Evolutionary conservation across 2,329 filamentous ascomycete species (phyloP).

Genomic region (Stenocarpella maydis): DNA sequence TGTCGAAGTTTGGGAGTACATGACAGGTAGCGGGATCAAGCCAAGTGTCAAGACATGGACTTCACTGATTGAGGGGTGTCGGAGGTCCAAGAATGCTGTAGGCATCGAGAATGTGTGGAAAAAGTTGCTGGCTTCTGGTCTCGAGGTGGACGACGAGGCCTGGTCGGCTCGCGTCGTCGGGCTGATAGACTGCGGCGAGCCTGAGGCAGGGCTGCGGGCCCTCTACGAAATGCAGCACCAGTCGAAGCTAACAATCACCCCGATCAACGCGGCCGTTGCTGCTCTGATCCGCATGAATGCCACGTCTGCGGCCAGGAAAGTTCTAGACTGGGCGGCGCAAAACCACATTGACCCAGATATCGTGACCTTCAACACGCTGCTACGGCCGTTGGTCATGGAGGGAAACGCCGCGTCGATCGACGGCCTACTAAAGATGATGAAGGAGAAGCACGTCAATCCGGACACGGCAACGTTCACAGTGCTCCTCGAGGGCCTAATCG

Average conservation of each 20-base stretch:
- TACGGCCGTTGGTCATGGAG: slow-evolving; percentile 64
- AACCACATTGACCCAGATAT: slow-evolving; percentile 65
- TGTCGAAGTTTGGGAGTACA: slow-evolving; percentile 50
- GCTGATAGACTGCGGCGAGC: slow-evolving; percentile 64
- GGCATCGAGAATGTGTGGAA: slow-evolving; percentile 74
- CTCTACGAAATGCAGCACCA: slow-evolving; percentile 70
- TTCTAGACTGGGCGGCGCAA: slow-evolving; percentile 67
- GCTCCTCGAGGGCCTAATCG: slow-evolving; percentile 68
- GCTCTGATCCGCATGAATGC: slow-evolving; percentile 63
- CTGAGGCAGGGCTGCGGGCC: slow-evolving; percentile 66
- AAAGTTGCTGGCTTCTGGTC: slow-evolving; percentile 64
- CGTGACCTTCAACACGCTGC: slow-evolving; percentile 73
- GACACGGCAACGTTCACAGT: slow-evolving; percentile 78
- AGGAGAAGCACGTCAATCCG: slow-evolving; percentile 59
- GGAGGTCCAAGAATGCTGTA: slow-evolving; percentile 63
- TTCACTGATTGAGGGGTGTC: slow-evolving; percentile 76
- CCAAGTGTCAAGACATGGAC: slow-evolving; percentile 75
- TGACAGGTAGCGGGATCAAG: slow-evolving; percentile 57
- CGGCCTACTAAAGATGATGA: slow-evolving; percentile 67
- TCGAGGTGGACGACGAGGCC: slow-evolving; percentile 68
- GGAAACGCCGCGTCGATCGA: slow-evolving; percentile 58
- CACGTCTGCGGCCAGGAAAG: slow-evolving; percentile 56
- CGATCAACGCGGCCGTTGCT: slow-evolving; percentile 75
- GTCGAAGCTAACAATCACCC: slow-evolving; percentile 52
- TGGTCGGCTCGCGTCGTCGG: slow-evolving; percentile 78